Evolutionary conservation across 1,284 basidiomycete species (phyloP).

Genomic region (Paramarasmius palmivorus): DNA sequence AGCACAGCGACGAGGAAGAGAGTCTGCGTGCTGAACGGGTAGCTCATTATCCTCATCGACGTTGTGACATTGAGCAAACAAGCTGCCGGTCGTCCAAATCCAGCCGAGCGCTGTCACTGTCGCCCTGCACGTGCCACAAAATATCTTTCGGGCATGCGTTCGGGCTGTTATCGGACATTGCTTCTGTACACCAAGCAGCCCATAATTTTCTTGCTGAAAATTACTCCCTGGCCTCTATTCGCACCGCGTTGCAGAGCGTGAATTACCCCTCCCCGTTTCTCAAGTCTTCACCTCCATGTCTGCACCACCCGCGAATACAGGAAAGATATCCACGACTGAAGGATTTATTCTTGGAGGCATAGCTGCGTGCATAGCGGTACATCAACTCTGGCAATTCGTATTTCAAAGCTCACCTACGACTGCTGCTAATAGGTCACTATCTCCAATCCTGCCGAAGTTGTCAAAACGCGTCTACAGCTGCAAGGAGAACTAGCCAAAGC

Average conservation of each 20-base stretch:
- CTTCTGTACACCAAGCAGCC: neutral
- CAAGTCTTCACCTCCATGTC: neutral
- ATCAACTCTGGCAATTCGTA: conserved; percentile 20
- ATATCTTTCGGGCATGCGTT: neutral
- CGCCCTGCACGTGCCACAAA: neutral
- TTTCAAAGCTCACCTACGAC: conserved; percentile 11
- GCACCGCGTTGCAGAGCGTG: neutral
- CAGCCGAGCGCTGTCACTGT: no score
- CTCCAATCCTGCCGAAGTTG: conserved; percentile 88
- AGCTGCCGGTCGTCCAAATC: neutral
- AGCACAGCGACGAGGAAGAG: conserved; percentile 55
- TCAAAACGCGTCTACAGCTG: conserved; percentile 92
- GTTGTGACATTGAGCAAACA: neutral
- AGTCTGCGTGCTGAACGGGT: conserved; percentile 41
- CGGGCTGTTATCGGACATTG: neutral
- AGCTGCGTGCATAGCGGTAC: conserved; percentile 87
- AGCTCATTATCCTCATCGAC: conserved; percentile 22
- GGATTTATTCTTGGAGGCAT: conserved; percentile 85
- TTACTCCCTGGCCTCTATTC: neutral
- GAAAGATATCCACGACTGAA: conserved; percentile 64
- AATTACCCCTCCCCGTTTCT: no score
- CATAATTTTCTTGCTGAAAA: neutral
- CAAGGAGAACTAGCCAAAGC: conserved; percentile 89
- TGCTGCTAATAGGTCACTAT: conserved; percentile 65
- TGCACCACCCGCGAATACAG: conserved; percentile 13